Base-by-base conservation (phyloP, 306 rosid genomes). In the Boehmeria nivea region DNA sequence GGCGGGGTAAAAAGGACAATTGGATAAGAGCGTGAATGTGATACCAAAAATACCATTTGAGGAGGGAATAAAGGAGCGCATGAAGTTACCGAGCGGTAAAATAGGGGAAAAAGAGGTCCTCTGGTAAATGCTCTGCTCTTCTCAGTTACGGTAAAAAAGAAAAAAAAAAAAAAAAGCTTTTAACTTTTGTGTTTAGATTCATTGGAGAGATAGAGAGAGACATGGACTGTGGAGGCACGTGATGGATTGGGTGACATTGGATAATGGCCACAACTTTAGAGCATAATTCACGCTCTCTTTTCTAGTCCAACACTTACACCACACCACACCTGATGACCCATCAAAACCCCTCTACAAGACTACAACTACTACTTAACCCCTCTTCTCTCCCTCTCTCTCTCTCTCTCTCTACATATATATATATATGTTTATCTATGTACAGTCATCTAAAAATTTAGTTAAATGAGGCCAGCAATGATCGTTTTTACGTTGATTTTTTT, bases 171-270 rank as follows among this genome's bases (percentile, higher is more conserved):
- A 6, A 31, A 31, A 31, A 12, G 15, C 34, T 72, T 76, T 25
- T 28, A 71, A 74, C 81, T 83, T 77, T 81, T 75, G 65, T 28
- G 74, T 81, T 50, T 39, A 56, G 67, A 75, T 47, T 64, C 63
- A 57, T 52, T 69, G 61, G 75, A 52, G 40, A 23, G 17, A 14
- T 59, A 40, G 77, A 62, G 68, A 48, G 68, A 54, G 55, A 42
- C 72, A 79, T 83, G 70, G 84, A 74, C 69, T 78, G 81, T 28
- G 46, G 88, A 76, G 85, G 81, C 84, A 75, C 77, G 89, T 81
- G 81, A 76, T 59, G 70, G 87, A 81, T 81, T 83, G 86, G 77
- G 68, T 74, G 52, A 63, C 72, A 60, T 75, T 72, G 73, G 69
- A 59, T 60, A 61, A 67, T 52, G 82, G 69, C 79, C 77, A 57